Evolutionary conservation across 2,329 filamentous ascomycete species (phyloP).

Genomic region (Lasiodiplodia sp.): DNA sequence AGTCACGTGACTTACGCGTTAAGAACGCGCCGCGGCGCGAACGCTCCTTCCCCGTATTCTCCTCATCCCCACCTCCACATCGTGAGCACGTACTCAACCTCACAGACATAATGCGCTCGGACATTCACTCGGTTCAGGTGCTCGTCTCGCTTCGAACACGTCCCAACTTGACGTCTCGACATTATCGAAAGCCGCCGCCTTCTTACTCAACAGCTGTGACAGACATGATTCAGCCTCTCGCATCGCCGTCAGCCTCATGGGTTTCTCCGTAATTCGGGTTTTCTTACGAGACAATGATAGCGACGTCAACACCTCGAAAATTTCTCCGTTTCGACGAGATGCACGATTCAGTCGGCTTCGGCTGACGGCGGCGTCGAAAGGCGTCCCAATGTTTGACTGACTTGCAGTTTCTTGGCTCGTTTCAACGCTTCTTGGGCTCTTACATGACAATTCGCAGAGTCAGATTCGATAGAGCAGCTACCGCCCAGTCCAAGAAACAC

Average conservation of each 20-base stretch:
- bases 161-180: neutral
- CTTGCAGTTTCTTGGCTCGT: neutral
- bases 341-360: neutral
- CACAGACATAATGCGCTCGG: neutral
- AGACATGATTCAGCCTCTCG: neutral
- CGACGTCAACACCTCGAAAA: neutral
- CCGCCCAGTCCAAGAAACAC: slow-evolving; percentile 10
- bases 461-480: slow-evolving; percentile 4
- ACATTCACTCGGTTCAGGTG: neutral
- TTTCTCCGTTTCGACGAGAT: neutral
- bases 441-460: neutral
- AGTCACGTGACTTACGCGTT: slow-evolving; percentile 15
- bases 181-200: neutral
- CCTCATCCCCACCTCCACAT: neutral
- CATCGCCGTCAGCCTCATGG: neutral
- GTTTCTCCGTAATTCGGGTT: neutral
- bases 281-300: neutral
- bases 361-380: neutral
- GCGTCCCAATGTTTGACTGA: slow-evolving; percentile 24
- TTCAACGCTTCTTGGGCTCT: neutral
- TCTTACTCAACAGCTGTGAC: neutral
- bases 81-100: neutral
- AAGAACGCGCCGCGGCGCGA: neutral
- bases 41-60: neutral
- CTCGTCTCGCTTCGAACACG: neutral